phyloP scores from a whole-genome alignment of 495 filamentous ascomycete species.

The Immersiella caudata region DNA sequence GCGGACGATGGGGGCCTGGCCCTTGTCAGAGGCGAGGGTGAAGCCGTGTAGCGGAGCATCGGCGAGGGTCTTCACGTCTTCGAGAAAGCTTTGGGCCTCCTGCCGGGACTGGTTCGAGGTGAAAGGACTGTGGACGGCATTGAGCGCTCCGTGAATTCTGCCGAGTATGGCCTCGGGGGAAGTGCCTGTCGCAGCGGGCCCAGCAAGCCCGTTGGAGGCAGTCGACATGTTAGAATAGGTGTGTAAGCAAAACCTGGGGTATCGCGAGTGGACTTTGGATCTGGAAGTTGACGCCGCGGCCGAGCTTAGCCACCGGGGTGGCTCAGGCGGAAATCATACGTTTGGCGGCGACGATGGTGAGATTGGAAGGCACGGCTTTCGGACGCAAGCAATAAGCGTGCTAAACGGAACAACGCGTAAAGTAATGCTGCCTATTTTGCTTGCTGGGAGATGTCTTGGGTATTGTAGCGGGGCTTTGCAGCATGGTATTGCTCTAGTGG shows the following conservation, averaged over 20 bases:
- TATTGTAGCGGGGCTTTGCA: neutral
- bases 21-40: slow-evolving; percentile 70
- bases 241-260: neutral
- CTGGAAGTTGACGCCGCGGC: neutral
- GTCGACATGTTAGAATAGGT: slow-evolving; percentile 20
- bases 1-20: slow-evolving; percentile 77
- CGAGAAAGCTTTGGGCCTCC: slow-evolving; percentile 80
- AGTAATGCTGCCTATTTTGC: neutral
- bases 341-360: neutral
- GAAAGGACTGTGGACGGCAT: slow-evolving; percentile 80
- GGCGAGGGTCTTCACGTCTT: slow-evolving; percentile 73
- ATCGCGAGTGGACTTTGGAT: neutral
- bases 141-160: slow-evolving; percentile 77
- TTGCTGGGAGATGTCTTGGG: neutral
- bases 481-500: neutral
- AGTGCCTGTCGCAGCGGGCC: slow-evolving; percentile 13
- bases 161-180: slow-evolving; percentile 42
- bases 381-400: neutral
- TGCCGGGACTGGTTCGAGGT: slow-evolving; percentile 83
- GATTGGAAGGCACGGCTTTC: neutral
- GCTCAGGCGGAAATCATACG: slow-evolving; percentile 24
- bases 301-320: slow-evolving; percentile 21
- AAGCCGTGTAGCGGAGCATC: slow-evolving; percentile 86
- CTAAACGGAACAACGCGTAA: neutral
- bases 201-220: slow-evolving; percentile 36